Evolutionary conservation across 1,284 basidiomycete species (phyloP).

Genomic region (Ceratobasidium sp.): DNA sequence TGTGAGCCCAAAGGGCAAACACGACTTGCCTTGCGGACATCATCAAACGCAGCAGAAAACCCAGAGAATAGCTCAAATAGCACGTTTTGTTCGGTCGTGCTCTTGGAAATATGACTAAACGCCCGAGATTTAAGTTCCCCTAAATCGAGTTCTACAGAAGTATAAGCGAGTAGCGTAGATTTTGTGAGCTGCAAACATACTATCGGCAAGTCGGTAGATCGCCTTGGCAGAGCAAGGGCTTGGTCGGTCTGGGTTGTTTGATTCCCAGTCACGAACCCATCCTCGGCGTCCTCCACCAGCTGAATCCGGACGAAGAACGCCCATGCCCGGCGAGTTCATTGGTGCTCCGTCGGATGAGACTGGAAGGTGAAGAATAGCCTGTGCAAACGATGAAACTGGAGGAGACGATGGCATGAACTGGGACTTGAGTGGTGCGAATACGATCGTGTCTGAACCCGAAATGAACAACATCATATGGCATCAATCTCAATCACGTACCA

Average conservation of each 20-base stretch:
- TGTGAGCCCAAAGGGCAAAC: not conserved
- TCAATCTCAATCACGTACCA: slow-evolving; percentile 1
- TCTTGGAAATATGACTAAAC: slow-evolving; percentile 77
- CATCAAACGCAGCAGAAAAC: slow-evolving; percentile 81
- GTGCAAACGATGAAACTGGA: slow-evolving; percentile 57
- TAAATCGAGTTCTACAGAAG: slow-evolving; percentile 66
- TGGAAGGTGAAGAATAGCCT: slow-evolving; percentile 41
- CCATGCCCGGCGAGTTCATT: slow-evolving; percentile 28
- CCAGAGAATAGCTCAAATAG: slow-evolving; percentile 86
- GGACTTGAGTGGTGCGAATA: slow-evolving; percentile 83
- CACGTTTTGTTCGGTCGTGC: slow-evolving; percentile 79
- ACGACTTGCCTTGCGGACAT: slow-evolving; percentile 72
- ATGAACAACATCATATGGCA: slow-evolving; percentile 47
- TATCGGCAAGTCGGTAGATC: slow-evolving; percentile 85
- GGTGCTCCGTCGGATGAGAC: slow-evolving; percentile 43
- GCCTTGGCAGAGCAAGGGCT: slow-evolving; percentile 88
- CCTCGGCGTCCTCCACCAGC: slow-evolving; percentile 54
- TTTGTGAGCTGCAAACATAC: slow-evolving; percentile 55
- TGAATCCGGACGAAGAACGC: not conserved
- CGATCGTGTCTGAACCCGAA: slow-evolving; percentile 85
- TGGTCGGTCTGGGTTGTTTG: slow-evolving; percentile 64
- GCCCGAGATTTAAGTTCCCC: slow-evolving; percentile 72
- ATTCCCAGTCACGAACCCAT: slow-evolving; percentile 72
- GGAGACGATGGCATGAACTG: slow-evolving; percentile 50
- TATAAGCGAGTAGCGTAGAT: slow-evolving; percentile 4